Conservation (phyloP, 2,329 filamentous ascomycete genomes). For the Sarocladium oryzae region DNA sequence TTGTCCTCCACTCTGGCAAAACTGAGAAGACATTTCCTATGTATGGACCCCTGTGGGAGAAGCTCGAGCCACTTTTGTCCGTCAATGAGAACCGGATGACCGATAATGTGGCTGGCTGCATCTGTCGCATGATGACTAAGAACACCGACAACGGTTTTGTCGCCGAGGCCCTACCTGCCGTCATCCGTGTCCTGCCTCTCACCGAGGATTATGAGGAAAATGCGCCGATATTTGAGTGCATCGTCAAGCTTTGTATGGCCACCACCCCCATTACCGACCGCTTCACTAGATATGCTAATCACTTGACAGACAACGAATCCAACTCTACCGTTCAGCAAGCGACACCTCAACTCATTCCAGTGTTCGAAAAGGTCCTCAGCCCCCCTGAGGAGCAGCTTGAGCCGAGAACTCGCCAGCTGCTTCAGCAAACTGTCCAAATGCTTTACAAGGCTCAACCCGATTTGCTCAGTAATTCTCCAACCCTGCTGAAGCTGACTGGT, state of each 20-base stretch:
- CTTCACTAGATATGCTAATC: slow-evolving; percentile 16
- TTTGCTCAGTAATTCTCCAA: slow-evolving; percentile 25
- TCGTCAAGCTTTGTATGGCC: slow-evolving; percentile 79
- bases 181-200: slow-evolving; percentile 75
- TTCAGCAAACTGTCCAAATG: slow-evolving; percentile 56
- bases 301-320: slow-evolving; percentile 51
- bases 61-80: slow-evolving; percentile 79
- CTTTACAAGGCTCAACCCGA: slow-evolving; percentile 11
- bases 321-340: slow-evolving; percentile 64
- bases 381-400: slow-evolving; percentile 71
- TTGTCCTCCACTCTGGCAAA: slow-evolving; percentile 76
- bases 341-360: slow-evolving; percentile 60
- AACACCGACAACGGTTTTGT: slow-evolving; percentile 80
- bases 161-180: slow-evolving; percentile 70
- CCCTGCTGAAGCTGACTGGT: slow-evolving; percentile 25
- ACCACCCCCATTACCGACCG: too few relatives aligned
- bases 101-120: slow-evolving; percentile 89
- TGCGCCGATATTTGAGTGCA: slow-evolving; percentile 84
- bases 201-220: slow-evolving; percentile 97
- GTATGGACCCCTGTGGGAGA: slow-evolving; percentile 72
- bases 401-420: slow-evolving; percentile 59
- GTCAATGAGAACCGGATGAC: slow-evolving; percentile 73
- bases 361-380: slow-evolving; percentile 68
- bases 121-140: slow-evolving; percentile 86
- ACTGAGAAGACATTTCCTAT: slow-evolving; percentile 62